A percentile compares a stretch with the other conserved stretches of the same genome.
These are phyloP conservation scores for Saccharomyces hybrid DNA, from an alignment of 1,139 yeast genomes.

Conservation along the genomic window DNA sequence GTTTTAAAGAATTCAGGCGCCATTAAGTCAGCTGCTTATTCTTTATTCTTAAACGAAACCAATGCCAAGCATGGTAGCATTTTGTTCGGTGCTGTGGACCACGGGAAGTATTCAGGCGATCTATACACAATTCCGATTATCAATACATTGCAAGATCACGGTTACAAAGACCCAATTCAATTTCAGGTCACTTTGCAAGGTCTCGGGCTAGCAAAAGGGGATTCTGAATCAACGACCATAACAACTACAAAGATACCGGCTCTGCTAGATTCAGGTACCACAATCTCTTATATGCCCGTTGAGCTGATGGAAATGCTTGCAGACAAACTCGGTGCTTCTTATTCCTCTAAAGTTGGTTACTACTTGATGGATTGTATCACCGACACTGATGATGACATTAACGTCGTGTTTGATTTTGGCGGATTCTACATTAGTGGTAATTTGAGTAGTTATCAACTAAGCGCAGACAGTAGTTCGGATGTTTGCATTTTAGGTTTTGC, in stretches of 20 bases:
- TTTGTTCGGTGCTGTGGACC: conserved; percentile 54
- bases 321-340: conserved; percentile 33
- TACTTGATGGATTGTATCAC: conserved; percentile 27
- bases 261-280: conserved; percentile 61
- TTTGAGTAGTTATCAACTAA: conserved; percentile 33
- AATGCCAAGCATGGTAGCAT: conserved; percentile 38
- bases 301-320: conserved; percentile 36
- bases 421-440: conserved; percentile 43
- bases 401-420: conserved; percentile 42
- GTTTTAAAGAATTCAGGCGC: conserved; percentile 44
- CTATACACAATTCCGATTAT: conserved; percentile 40
- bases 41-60: conserved; percentile 40
- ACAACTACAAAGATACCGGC: conserved; percentile 34
- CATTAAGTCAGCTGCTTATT: conserved; percentile 46
- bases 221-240: conserved; percentile 21
- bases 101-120: conserved; percentile 42
- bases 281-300: conserved; percentile 47
- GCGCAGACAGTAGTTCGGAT: conserved; percentile 7
- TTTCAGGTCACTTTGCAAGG: conserved; percentile 41
- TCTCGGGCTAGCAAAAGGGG: conserved; percentile 33
- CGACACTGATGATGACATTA: conserved; percentile 13
- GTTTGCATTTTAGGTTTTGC: conserved; percentile 34
- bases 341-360: conserved; percentile 28
- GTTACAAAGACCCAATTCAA: conserved; percentile 32
- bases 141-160: conserved; percentile 30